Evolutionary conservation across 345 rosid genomes (phyloP), one percentile per base, ranked within the genome.

Genomic region (Viola odorata): DNA sequence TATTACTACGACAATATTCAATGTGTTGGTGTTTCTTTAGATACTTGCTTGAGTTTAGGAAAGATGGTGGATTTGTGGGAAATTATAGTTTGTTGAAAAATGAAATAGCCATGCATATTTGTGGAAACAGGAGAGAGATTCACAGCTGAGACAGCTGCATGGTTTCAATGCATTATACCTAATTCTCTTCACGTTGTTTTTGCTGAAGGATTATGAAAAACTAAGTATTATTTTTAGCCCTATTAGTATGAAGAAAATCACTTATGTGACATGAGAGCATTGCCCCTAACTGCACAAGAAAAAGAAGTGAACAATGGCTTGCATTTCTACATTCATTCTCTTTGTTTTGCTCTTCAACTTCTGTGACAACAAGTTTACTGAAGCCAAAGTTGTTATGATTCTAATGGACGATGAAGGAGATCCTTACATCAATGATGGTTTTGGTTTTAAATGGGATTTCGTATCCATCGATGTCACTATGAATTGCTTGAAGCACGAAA

Each of bases 381-480:
- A 74, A 50, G 71, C 79, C 32, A 76, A 71, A 68, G 78, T 76
- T 23, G 57, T 68, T 58, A 73, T 76, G 53, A 64, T 76, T 68
- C 58, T 77, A 50, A 71, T 71, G 71, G 77, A 80, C 5, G 69
- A 58, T 5, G 74, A 73, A 37, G 70, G 76, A 14, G 69, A 45
- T 65, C 14, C 62, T 8, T 64, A 74, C 54, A 58, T 51, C 64
- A 70, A 67, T 45, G 45, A 42, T 0, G 5, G 48, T 36, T 0
- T 9, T 66, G 63, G 73, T 77, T 63, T 38, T 45, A 12, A 1
- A 3, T 6, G 0, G 7, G 0, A 7, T 51, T 16, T 62, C 38
- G 0, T 5, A 17, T 32, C 32, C 5, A 10, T 9, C 32, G 44
- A 0, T 58, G 23, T 38, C 23, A 37, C 45, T 14, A 9, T 10